phyloP scores from a whole-genome alignment of 225 moss, liverwort and hornwort genomes.

The Polytrichum commune region DNA sequence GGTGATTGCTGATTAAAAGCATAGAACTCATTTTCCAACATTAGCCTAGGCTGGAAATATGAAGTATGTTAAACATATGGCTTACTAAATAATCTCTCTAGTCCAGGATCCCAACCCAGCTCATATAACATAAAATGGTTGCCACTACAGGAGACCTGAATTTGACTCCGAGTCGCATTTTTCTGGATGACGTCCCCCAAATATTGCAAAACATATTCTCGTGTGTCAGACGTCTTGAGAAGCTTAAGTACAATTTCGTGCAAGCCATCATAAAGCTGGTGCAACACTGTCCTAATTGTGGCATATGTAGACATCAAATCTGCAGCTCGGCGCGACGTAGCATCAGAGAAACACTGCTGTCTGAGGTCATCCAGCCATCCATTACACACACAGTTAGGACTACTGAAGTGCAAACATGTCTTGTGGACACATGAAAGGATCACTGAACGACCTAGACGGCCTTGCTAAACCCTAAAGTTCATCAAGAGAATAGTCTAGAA shows the following conservation, averaged over 20 bases:
- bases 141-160: constrained; percentile 58
- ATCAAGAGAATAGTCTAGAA: too few species aligned
- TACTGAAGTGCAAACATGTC: too few species aligned
- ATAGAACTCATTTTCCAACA: too few species aligned
- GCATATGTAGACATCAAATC: constrained; percentile 76
- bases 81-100: too few species aligned
- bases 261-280: constrained; percentile 87
- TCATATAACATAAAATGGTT: too few species aligned
- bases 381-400: constrained; percentile 1
- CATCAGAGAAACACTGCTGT: constrained; percentile 80
- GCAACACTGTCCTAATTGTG: constrained; percentile 75
- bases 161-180: constrained; percentile 76
- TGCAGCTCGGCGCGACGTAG: constrained; percentile 44
- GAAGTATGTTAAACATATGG: too few species aligned
- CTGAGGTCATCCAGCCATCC: constrained; percentile 39
- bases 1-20: too few species aligned
- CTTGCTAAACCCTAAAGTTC: too few species aligned
- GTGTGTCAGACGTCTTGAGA: constrained; percentile 64
- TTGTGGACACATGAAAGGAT: too few species aligned
- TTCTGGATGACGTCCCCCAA: constrained; percentile 80
- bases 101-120: too few species aligned
- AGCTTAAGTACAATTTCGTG: constrained; percentile 81
- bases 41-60: too few species aligned
- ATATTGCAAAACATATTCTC: constrained; percentile 72
- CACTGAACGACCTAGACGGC: too few species aligned